Percentiles rank a stretch among this genome's conserved stretches.
Conservation (phyloP, 306 rosid genomes). For the Datisca glomerata region DNA sequence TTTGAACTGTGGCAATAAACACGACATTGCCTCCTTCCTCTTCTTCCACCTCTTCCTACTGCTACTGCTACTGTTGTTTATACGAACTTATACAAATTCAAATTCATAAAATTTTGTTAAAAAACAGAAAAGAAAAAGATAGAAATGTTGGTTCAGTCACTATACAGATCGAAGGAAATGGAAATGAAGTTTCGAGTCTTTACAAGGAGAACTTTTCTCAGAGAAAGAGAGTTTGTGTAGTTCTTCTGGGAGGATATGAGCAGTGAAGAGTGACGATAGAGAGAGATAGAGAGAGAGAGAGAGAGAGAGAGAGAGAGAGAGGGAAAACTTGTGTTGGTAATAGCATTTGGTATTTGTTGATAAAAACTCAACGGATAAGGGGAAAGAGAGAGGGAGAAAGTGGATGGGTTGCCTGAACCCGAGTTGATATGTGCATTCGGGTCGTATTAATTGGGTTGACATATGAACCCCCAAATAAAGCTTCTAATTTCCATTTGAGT, state of each 20-base stretch:
- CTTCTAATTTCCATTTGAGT: too few relatives aligned
- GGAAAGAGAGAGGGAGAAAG: neutral
- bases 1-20: constrained; percentile 69
- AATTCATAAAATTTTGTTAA: neutral
- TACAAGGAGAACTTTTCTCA: too few relatives aligned
- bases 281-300: neutral
- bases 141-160: neutral
- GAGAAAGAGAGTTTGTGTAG: neutral
- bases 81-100: neutral
- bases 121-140: neutral
- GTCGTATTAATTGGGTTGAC: too few relatives aligned
- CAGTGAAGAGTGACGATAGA: neutral
- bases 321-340: constrained; percentile 18
- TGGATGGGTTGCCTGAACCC: too few relatives aligned
- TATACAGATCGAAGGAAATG: neutral
- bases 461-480: too few relatives aligned
- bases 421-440: too few relatives aligned
- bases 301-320: neutral
- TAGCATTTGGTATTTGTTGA: constrained; percentile 7
- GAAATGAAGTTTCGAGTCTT: too few relatives aligned
- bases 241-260: neutral
- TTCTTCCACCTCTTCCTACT: constrained; percentile 1
- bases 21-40: constrained; percentile 38
- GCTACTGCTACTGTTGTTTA: neutral
- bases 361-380: constrained; percentile 20